phyloP scores from a whole-genome alignment of 306 rosid genomes.

The Cucurbita pepo region DNA sequence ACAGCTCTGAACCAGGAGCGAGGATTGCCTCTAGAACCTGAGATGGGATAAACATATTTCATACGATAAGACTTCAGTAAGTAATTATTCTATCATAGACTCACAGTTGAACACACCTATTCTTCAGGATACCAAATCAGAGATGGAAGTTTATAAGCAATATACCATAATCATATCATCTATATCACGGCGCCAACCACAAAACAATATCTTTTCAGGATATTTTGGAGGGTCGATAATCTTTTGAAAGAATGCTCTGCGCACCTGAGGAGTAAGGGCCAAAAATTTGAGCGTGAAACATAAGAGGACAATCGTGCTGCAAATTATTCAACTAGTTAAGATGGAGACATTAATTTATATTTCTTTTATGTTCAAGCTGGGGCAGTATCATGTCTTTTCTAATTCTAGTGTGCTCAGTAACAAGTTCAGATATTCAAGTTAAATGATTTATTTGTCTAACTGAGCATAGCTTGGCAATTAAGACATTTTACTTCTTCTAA shows the following conservation, averaged over 20 bases:
- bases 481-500: background rate
- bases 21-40: constrained; percentile 89
- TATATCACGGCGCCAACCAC: constrained; percentile 99
- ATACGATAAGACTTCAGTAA: background rate
- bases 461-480: background rate
- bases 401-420: background rate
- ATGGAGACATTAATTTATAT: background rate
- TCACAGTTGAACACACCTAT: background rate
- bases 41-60: background rate
- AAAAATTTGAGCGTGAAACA: background rate
- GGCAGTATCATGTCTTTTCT: no score
- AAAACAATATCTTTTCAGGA: constrained; percentile 83
- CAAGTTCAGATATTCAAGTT: background rate
- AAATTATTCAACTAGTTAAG: background rate
- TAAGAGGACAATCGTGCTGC: background rate
- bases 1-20: constrained; percentile 85
- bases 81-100: background rate
- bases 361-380: background rate
- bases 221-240: constrained; percentile 65
- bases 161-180: constrained; percentile 95
- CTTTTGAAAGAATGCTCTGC: constrained; percentile 33
- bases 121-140: background rate
- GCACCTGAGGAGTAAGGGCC: constrained; percentile 36
- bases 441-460: background rate
- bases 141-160: background rate